Evolutionary conservation across 1,284 basidiomycete genomes (phyloP), one percentile per base, ranked within the genome.

Genomic region (Cutaneotrichosporon sp.): DNA sequence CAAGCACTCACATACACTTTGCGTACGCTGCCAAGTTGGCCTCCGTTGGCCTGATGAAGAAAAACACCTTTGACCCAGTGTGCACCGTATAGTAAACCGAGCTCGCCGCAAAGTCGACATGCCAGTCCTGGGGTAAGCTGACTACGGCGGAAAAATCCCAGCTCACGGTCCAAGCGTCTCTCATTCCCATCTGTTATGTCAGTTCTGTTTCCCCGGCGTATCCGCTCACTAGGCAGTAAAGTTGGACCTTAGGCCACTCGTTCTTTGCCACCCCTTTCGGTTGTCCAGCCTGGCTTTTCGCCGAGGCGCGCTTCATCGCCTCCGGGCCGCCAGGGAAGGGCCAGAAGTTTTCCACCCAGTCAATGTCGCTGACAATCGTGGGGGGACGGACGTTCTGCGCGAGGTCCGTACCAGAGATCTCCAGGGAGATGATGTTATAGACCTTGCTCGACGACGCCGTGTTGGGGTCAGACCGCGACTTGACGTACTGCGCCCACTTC

Each of bases 271-370:
- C 50, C 3, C 42, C 49, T 22, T 53, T 53, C 14, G 29, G 14
- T 31, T 46, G 29, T 2, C 26, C 27, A 5, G n/a, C 45, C n/a
- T 37, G 39, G 5, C 29, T 37, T 10, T 32, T n/a, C 22, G 47
- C 35, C 5, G 39, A 35, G 3, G 48, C 52, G 3, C 54, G 52
- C 29, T 41, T 53, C 46, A 49, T 51, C 5, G 45, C 50, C 26
- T 49, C 53, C 54, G 65, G 67, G 1, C 61, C 65, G 10, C 49
- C 56, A 1, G 59, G 52, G 46, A 71, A 71, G 25, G 66, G 90
- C 94, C 94, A 98, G 71, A 85, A 90, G 61, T 87, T 89, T 67
- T 96, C 90, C 10, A 97, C 93, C 94, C 94, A 98, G 66, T 97
- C 94, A 57, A 96, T 74, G 54, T 97, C 89, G 55, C 87, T 81